Percentiles rank a stretch among this genome's conserved stretches.
These are phyloP conservation scores for Pyropia yezoensis DNA, from an alignment of 23 red algal species.

Conservation along the genomic window DNA sequence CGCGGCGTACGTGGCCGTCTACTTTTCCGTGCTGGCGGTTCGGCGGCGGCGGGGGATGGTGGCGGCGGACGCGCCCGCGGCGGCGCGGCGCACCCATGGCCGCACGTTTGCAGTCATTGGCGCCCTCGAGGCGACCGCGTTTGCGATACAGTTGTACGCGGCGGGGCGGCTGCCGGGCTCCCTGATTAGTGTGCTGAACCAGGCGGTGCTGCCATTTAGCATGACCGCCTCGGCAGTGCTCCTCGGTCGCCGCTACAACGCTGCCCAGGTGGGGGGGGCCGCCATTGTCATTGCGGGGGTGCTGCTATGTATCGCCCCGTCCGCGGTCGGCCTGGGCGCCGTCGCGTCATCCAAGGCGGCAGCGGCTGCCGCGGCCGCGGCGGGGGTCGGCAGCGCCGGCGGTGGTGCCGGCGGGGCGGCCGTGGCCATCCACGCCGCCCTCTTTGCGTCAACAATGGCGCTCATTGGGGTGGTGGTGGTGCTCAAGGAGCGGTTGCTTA, in stretches of 20 bases:
- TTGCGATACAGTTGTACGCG: constrained; percentile 13
- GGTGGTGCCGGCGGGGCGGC: neutral
- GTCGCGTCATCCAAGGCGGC: neutral
- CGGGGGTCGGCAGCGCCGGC: neutral
- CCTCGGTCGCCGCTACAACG: constrained; percentile 10
- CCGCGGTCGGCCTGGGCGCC: neutral
- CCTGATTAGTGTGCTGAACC: constrained; percentile 10
- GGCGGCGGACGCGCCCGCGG: neutral
- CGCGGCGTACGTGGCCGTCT: constrained; percentile 7
- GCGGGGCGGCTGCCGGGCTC: constrained; percentile 14
- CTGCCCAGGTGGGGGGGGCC: neutral
- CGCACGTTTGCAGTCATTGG: constrained; percentile 18
- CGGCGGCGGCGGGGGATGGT: constrained; percentile 1
- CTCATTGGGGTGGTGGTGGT: constrained; percentile 14
- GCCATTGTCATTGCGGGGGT: constrained; percentile 3
- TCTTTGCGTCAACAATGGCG: constrained; percentile 6
- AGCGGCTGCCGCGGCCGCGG: neutral
- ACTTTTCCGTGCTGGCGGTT: neutral
- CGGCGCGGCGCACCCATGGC: constrained; percentile 4
- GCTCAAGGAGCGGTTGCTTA: constrained; percentile 26
- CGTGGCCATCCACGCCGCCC: neutral
- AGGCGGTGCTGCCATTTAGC: constrained; percentile 13
- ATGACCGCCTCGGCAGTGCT: constrained; percentile 9
- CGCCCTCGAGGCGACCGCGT: constrained; percentile 18
- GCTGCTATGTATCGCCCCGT: constrained; percentile 1